Conservation (phyloP, 1,284 basidiomycete genomes). For the Ustilago shanxiensis region DNA sequence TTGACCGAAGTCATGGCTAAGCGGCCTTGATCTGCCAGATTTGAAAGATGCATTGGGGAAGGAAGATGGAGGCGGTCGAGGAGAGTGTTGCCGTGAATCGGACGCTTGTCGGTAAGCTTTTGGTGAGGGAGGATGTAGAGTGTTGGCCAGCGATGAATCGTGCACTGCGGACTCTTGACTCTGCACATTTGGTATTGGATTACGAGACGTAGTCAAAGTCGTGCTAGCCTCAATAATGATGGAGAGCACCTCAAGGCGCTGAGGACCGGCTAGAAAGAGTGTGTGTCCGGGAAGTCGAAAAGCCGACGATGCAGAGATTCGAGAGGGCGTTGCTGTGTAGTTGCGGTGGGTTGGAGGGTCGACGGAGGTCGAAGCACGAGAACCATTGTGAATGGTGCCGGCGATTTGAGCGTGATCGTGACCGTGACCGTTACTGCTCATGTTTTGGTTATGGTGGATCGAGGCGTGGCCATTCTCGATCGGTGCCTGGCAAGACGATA, state of each 20-base stretch:
- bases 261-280: constrained; percentile 38
- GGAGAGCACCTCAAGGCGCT: constrained; percentile 47
- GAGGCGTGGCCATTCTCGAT: constrained; percentile 14
- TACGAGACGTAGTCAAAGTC: constrained; percentile 18
- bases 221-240: constrained; percentile 42
- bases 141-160: not conserved
- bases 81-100: constrained; percentile 11
- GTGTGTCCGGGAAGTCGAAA: constrained; percentile 40
- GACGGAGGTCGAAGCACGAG: not conserved
- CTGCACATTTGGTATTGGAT: not conserved
- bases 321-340: not conserved
- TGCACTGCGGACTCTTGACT: not conserved
- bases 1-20: constrained; percentile 41
- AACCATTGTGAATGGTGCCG: not conserved
- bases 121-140: constrained; percentile 14
- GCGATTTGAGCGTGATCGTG: not conserved
- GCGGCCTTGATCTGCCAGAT: constrained; percentile 15
- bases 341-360: constrained; percentile 2
- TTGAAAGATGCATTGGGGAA: constrained; percentile 8
- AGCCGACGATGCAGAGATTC: not conserved
- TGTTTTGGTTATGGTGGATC: not conserved
- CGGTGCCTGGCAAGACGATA: not conserved
- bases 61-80: constrained; percentile 29
- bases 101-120: constrained; percentile 16
- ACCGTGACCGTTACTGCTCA: not conserved